Evolutionary conservation across 805 yeast genomes (phyloP), one percentile per base, ranked within the genome.

Genomic region (Vanderwaltozyma tropicalis): DNA sequence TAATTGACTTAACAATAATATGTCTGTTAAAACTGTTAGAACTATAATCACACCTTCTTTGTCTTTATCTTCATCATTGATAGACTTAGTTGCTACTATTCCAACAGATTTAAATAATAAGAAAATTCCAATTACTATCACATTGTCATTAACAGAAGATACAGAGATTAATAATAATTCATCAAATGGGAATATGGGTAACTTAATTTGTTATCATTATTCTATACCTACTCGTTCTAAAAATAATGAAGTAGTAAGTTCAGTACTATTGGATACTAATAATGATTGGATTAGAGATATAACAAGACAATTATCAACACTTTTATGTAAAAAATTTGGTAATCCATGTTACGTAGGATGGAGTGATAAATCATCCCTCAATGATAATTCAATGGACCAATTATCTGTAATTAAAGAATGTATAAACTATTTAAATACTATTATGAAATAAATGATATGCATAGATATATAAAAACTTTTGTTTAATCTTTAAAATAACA

Each of bases 301-400:
- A 4, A 48, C 61, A 3, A 45, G 57, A 35, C 57, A 52, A 35
- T 19, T 55, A 14, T 52, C 59, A 16, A 44, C 45, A n/a, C 35
- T 52, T 22, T 34, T 50, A 3, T 48, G 53, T 12, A 49, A 49
- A 31, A 55, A 50, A 35, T 49, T 43, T 36, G 28, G 35, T 17
- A 40, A 40, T 25, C 62, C 62, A 12, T 50, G 55, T 39, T 57
- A 57, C 35, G 51, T 55, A 1, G 50, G 52, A 5, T 52, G 53
- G 52, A 40, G 24, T 24, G 43, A 34, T 18, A 18, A 30, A n/a
- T n/a, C 12, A 8, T 13, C 24, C 4, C 13, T 4, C 1, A 19
- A 13, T 15, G 18, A 31, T 14, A 11, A 39, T 14, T 35, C 52
- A 4, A 35, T 46, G 37, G 57, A 55, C 28, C 58, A 53, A 34